Conservation (phyloP, 1,284 basidiomycete species). For the Vanrija sp. region DNA sequence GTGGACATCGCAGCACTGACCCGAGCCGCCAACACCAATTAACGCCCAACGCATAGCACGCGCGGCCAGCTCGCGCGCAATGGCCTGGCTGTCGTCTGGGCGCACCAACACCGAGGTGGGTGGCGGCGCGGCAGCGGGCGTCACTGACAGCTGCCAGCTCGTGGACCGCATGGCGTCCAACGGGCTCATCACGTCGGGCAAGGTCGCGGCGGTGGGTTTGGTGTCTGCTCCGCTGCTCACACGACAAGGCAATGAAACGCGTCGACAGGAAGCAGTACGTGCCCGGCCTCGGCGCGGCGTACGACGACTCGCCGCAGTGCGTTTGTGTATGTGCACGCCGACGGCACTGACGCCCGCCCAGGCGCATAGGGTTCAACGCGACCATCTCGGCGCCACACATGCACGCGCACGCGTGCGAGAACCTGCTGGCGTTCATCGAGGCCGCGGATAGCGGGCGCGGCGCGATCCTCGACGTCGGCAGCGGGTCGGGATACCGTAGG, state of each 20-base stretch:
- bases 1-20: background rate
- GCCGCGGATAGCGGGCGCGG: slow-evolving; percentile 15
- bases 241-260: slow-evolving; percentile 40
- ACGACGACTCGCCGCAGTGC: slow-evolving; percentile 48
- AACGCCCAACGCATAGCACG: background rate
- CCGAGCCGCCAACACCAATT: background rate
- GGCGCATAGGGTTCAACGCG: slow-evolving; percentile 45
- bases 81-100: slow-evolving; percentile 44
- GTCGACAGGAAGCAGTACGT: slow-evolving; percentile 47
- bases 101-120: slow-evolving; percentile 38
- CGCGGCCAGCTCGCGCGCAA: slow-evolving; percentile 4
- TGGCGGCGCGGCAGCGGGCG: background rate
- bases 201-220: slow-evolving; percentile 34
- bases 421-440: slow-evolving; percentile 31
- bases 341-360: slow-evolving; percentile 7
- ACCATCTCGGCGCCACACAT: slow-evolving; percentile 51
- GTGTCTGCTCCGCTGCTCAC: background rate
- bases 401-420: slow-evolving; percentile 47
- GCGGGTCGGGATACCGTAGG: slow-evolving; percentile 64
- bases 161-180: slow-evolving; percentile 36
- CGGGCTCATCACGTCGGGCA: slow-evolving; percentile 32
- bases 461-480: slow-evolving; percentile 46
- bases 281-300: slow-evolving; percentile 25
- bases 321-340: slow-evolving; percentile 9
- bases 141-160: slow-evolving; percentile 26